phyloP scores from a whole-genome alignment of 176 grass and related monocot genomes.

The Elaeis guineensis region DNA sequence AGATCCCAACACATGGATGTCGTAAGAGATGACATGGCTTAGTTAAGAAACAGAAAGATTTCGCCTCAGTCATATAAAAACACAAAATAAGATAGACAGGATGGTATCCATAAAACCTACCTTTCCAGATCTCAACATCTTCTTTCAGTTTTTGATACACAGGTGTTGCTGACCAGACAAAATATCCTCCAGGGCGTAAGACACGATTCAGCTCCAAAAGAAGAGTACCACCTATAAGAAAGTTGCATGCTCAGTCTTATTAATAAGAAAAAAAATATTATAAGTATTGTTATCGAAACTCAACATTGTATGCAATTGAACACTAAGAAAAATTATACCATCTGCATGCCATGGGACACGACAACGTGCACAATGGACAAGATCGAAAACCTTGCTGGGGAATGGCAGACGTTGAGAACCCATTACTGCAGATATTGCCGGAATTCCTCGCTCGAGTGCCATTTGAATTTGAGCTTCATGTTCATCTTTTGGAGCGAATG shows the following conservation, averaged over 20 bases:
- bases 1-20: constrained; percentile 95
- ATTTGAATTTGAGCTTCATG: constrained; percentile 94
- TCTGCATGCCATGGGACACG: constrained; percentile 90
- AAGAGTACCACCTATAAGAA: constrained; percentile 46
- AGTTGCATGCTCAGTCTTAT: neutral
- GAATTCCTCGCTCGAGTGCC: constrained; percentile 84
- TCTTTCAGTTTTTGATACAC: constrained; percentile 93
- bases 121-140: constrained; percentile 85
- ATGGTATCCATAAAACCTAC: neutral
- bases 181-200: constrained; percentile 76
- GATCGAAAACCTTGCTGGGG: constrained; percentile 68
- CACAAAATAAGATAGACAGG: neutral
- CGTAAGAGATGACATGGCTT: constrained; percentile 65
- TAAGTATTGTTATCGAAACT: neutral
- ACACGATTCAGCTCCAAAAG: constrained; percentile 87
- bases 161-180: constrained; percentile 94
- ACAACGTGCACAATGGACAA: constrained; percentile 89
- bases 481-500: constrained; percentile 95
- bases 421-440: constrained; percentile 95
- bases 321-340: constrained; percentile 27
- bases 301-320: neutral
- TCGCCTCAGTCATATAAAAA: neutral
- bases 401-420: constrained; percentile 81
- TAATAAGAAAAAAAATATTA: neutral
- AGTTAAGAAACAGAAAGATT: neutral